Base-by-base conservation (phyloP, 2,329 filamentous ascomycete genomes). In the Amylocarpus encephaloides region DNA sequence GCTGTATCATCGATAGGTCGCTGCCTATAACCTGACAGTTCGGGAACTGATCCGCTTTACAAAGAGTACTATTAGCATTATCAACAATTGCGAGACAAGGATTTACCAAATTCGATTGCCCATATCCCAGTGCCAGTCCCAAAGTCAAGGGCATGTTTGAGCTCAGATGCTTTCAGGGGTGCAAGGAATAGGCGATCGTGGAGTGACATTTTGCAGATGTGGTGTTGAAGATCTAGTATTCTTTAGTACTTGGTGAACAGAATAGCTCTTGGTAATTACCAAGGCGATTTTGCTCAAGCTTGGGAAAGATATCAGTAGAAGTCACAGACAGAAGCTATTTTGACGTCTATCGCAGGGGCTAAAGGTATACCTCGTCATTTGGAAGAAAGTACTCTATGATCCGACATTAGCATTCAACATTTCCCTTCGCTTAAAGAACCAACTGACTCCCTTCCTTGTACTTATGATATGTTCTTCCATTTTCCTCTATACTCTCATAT, bases 61-160 rank as follows among this genome's bases (percentile, higher is more conserved):
- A n/a, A n/a, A n/a, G n/a, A n/a, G n/a, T n/a, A n/a, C n/a, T n/a
- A n/a, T n/a, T n/a, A n/a, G n/a, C n/a, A n/a, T n/a, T n/a, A n/a
- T n/a, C n/a, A n/a, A n/a, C n/a, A n/a, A n/a, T n/a, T n/a, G n/a
- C n/a, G n/a, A n/a, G n/a, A n/a, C n/a, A n/a, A n/a, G n/a, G n/a
- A n/a, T n/a, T n/a, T n/a, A n/a, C n/a, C 58, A 38, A 59, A 54
- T 32, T 59, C 65, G 13, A 72, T 68, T 5, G 68, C 66, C 70
- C 70, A 72, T 22, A 70, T 67, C 1, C 71, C 70, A 3, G 67
- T 70, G 9, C 70, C 70, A 1, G 69, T 71, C 18, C 69, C 70
- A 15, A 72, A 60, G 39, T 72, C 70, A 5, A 72, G 63, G 5
- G 70, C 53, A 34, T 56, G 58, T 19, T 64, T 60, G 1, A 60